phyloP scores from a whole-genome alignment of 306 rosid genomes.

The Clitoria ternatea region DNA sequence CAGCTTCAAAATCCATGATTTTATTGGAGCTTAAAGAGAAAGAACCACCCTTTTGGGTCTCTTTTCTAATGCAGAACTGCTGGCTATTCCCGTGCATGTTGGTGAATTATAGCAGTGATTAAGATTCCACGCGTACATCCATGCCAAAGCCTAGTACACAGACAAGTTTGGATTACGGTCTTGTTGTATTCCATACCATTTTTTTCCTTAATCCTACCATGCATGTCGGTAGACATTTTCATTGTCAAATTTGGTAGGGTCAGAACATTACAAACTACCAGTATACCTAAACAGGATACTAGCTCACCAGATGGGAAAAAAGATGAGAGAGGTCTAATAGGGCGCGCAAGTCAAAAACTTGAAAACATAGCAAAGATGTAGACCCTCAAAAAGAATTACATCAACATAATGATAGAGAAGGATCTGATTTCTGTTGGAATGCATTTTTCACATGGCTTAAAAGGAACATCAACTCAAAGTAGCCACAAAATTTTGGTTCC shows the following conservation, averaged over 20 bases:
- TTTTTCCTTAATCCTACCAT: conserved; percentile 15
- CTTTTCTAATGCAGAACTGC: conserved; percentile 11
- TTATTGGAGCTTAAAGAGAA: conserved; percentile 12
- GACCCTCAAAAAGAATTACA: background rate
- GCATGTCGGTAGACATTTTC: conserved; percentile 27
- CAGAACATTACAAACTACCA: background rate
- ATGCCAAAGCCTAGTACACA: conserved; percentile 8
- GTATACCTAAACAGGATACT: conserved; percentile 15
- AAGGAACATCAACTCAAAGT: background rate
- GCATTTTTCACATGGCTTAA: conserved; percentile 38
- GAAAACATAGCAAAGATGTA: background rate
- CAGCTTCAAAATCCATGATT: conserved; percentile 13
- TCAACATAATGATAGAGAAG: background rate
- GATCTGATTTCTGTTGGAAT: background rate
- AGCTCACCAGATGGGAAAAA: background rate
- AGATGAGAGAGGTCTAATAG: background rate
- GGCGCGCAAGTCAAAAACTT: conserved; percentile 2
- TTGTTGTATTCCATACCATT: conserved; percentile 8
- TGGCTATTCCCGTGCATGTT: conserved; percentile 2
- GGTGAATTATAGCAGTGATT: conserved; percentile 5
- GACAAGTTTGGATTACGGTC: conserved; percentile 20
- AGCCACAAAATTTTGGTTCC: background rate
- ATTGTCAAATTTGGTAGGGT: conserved; percentile 25
- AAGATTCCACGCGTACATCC: conserved; percentile 18
- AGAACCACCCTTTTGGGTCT: conserved; percentile 3